A percentile compares a stretch with the other conserved stretches of the same genome.
phyloP scores from a whole-genome alignment of 495 filamentous ascomycete species.

The Cenococcum geophilum region DNA sequence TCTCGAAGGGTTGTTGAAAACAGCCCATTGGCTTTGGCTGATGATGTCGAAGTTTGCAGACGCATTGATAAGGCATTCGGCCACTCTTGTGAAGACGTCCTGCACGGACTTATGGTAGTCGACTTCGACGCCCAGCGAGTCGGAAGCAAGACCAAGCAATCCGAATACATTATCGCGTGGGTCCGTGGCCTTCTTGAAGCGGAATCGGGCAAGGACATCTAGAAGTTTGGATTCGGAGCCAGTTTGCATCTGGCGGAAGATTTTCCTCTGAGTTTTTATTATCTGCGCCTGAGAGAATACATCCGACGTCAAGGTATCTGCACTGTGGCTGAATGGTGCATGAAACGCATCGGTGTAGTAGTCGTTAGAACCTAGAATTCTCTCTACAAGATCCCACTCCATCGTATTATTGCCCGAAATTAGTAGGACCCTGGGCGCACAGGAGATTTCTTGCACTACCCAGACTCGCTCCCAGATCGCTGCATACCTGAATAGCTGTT shows the following conservation, averaged over 20 bases:
- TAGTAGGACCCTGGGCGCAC: background rate
- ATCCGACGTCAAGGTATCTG: background rate
- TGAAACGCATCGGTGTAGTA: background rate
- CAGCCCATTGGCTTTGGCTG: background rate
- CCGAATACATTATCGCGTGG: background rate
- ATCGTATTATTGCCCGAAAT: background rate
- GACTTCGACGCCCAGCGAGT: background rate
- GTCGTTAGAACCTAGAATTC: background rate
- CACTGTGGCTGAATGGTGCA: background rate
- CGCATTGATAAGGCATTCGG: background rate
- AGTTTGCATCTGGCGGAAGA: background rate
- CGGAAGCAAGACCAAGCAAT: background rate
- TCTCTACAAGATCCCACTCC: background rate
- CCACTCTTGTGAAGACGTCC: background rate
- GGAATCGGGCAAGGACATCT: background rate
- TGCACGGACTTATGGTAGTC: background rate
- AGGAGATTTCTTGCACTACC: background rate
- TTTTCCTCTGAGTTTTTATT: background rate
- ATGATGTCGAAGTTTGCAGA: background rate
- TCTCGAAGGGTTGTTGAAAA: background rate
- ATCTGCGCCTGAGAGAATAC: background rate
- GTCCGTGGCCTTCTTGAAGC: background rate
- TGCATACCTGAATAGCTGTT: background rate
- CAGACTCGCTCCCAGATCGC: background rate
- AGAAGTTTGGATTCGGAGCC: background rate